phyloP scores from a whole-genome alignment of 257 asterid species.

The Rauvolfia tetraphylla region DNA sequence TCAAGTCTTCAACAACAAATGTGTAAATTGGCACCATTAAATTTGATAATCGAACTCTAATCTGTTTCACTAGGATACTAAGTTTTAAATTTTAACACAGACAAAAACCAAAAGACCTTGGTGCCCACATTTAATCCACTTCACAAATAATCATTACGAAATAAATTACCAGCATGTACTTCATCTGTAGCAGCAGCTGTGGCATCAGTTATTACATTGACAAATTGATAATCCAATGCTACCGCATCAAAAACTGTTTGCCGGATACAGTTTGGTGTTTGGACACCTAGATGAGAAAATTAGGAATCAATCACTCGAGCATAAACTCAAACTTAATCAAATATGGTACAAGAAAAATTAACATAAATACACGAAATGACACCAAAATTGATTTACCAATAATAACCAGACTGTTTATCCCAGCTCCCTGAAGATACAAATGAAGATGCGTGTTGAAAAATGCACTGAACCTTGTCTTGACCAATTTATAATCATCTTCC shows the following conservation, averaged over 20 bases:
- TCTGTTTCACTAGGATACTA: neutral
- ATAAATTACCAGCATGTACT: constrained; percentile 51
- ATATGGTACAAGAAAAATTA: neutral
- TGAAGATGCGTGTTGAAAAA: constrained; percentile 84
- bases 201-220: constrained; percentile 72
- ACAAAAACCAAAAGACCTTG: neutral
- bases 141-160: neutral
- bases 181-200: constrained; percentile 88
- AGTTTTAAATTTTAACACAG: neutral
- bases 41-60: neutral
- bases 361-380: neutral
- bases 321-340: neutral
- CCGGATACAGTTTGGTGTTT: constrained; percentile 86
- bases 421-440: constrained; percentile 64
- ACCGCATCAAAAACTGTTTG: constrained; percentile 90
- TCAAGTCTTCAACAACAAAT: neutral
- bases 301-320: neutral
- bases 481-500: constrained; percentile 82
- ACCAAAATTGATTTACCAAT: constrained; percentile 39
- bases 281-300: constrained; percentile 55
- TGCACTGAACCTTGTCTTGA: constrained; percentile 87
- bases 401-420: constrained; percentile 47
- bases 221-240: constrained; percentile 59
- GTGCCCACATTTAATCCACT: neutral
- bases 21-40: neutral